phyloP scores from a whole-genome alignment of 306 rosid species.

The Pyrus betulifolia region DNA sequence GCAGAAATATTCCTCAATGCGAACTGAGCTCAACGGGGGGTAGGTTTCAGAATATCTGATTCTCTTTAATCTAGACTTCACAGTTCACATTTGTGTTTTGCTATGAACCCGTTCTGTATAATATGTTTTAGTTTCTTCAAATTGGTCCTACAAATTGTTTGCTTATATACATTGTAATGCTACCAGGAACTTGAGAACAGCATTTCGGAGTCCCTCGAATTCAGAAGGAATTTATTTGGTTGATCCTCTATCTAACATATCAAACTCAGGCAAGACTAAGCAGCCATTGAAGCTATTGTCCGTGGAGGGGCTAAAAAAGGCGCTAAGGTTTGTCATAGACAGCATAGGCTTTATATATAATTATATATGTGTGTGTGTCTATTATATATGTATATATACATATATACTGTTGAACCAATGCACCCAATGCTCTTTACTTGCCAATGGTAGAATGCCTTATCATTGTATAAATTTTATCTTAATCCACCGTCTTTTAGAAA shows the following conservation, averaged over 20 bases:
- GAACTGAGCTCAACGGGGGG: conserved; percentile 94
- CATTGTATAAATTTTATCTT: neutral
- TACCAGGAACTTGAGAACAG: conserved; percentile 69
- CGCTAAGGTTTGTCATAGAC: conserved; percentile 61
- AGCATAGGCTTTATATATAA: neutral
- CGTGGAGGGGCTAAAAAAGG: conserved; percentile 71
- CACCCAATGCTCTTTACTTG: neutral
- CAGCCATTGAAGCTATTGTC: conserved; percentile 60
- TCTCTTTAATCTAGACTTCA: neutral
- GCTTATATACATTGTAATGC: conserved; percentile 8
- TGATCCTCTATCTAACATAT: conserved; percentile 48
- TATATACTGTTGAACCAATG: neutral
- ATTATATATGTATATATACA: accelerated
- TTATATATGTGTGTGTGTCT: neutral
- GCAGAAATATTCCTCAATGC: conserved; percentile 54
- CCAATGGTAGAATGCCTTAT: neutral
- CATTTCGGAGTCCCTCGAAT: conserved; percentile 47
- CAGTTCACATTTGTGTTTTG: neutral
- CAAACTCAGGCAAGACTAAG: conserved; percentile 35
- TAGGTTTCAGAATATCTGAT: conserved; percentile 17
- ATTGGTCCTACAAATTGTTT: neutral
- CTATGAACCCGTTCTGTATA: neutral
- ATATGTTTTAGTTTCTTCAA: conserved; percentile 2
- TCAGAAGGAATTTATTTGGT: conserved; percentile 83
- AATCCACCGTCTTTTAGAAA: neutral